Conservation (phyloP, 2,329 filamentous ascomycete genomes). For the Ascochyta fabae region DNA sequence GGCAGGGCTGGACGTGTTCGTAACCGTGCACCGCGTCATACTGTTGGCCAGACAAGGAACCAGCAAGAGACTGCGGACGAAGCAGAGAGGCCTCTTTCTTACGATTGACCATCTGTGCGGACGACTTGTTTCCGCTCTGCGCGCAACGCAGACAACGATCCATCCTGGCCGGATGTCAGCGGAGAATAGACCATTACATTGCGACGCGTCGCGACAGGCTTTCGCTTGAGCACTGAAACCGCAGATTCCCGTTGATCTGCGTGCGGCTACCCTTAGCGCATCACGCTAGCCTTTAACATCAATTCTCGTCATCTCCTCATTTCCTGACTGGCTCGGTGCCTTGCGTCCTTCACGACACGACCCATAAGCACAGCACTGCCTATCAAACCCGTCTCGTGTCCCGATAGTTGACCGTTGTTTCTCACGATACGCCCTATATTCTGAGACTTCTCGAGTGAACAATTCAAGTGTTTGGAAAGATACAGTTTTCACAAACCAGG, state of each 20-base stretch:
- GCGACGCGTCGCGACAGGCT: conserved; percentile 29
- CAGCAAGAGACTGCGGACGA: background rate
- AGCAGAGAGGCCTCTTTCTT: conserved; percentile 11
- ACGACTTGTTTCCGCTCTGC: conserved; percentile 2
- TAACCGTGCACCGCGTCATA: conserved; percentile 11
- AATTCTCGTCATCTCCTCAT: conserved; percentile 13
- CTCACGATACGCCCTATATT: background rate
- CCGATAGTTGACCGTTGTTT: background rate
- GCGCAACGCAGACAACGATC: conserved; percentile 8
- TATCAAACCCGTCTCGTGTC: background rate
- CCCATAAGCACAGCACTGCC: background rate
- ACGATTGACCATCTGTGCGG: background rate
- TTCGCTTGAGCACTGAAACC: conserved; percentile 32
- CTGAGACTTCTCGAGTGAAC: background rate
- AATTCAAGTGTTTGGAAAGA: too few species aligned
- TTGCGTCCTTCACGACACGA: background rate
- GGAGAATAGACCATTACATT: conserved; percentile 30
- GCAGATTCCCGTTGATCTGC: conserved; percentile 42
- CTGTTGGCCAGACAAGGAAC: background rate
- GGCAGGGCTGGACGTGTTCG: conserved; percentile 24
- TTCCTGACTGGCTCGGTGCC: conserved; percentile 5
- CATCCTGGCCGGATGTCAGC: conserved; percentile 12
- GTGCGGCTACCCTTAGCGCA: conserved; percentile 42
- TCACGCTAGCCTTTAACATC: conserved; percentile 11
- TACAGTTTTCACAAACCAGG: too few species aligned